Percentiles rank a stretch among this genome's conserved stretches.
Evolutionary conservation across 2,329 filamentous ascomycete genomes (phyloP).

Genomic region (Penicillium brevicompactum): DNA sequence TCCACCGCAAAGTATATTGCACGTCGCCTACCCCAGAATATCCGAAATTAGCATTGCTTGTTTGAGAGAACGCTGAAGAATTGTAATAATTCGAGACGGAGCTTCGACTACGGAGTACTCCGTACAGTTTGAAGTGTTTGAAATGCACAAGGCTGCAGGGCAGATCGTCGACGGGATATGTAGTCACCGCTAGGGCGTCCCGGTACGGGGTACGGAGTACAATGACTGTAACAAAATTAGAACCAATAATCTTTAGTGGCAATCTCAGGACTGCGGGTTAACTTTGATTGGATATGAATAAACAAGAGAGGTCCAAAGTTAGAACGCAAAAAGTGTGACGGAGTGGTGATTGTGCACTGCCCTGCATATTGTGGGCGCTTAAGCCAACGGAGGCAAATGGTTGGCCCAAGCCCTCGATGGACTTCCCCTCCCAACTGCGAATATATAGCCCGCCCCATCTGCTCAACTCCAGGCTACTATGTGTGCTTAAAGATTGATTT

Average conservation of each 20-base stretch:
- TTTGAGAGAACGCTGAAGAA: no score
- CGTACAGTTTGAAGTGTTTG: no score
- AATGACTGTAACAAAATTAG: neutral
- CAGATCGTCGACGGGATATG: neutral
- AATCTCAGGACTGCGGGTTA: no score
- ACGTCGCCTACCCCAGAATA: no score
- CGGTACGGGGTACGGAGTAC: neutral
- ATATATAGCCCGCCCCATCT: conserved; percentile 37
- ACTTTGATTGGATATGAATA: conserved; percentile 10
- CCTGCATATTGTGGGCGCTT: conserved; percentile 26
- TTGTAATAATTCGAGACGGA: no score
- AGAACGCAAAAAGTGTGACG: conserved; percentile 22
- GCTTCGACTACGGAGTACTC: no score
- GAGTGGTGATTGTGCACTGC: conserved; percentile 20
- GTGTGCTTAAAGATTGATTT: conserved; percentile 30
- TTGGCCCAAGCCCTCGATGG: conserved; percentile 8
- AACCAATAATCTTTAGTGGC: neutral
- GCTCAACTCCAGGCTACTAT: conserved; percentile 10
- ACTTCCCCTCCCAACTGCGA: neutral
- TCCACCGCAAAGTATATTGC: no score
- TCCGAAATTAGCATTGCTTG: no score
- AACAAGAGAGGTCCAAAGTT: conserved; percentile 10
- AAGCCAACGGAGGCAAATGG: conserved; percentile 6
- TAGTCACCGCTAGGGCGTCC: neutral
- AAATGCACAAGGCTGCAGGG: conserved; percentile 13